Evolutionary conservation across 768 basidiomycete genomes (phyloP).

Genomic region (Pisolithus sp.): DNA sequence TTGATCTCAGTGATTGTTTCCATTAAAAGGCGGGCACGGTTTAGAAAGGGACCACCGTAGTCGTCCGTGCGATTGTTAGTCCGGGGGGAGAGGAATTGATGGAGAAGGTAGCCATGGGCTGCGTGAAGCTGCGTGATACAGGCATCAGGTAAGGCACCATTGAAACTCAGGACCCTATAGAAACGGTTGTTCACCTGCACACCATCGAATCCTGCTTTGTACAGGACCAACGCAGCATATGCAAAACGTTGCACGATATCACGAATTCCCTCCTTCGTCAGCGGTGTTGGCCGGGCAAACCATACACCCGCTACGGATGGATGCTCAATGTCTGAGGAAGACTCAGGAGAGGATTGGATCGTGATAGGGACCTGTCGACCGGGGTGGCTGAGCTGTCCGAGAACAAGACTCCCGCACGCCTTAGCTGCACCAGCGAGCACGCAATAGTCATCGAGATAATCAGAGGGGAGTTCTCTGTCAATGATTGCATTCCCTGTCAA

Average conservation of each 20-base stretch:
- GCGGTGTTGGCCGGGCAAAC: conserved; percentile 27
- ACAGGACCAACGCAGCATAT: conserved; percentile 47
- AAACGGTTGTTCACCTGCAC: conserved; percentile 34
- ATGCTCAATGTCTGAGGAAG: conserved; percentile 29
- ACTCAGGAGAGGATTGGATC: conserved; percentile 30
- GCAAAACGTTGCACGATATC: conserved; percentile 47
- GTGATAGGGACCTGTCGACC: conserved; percentile 30
- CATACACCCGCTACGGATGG: conserved; percentile 26
- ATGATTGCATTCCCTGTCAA: conserved; percentile 26
- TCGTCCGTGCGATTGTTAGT: conserved; percentile 46
- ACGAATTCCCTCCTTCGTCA: conserved; percentile 43
- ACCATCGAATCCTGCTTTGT: conserved; percentile 63
- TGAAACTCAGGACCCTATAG: not conserved
- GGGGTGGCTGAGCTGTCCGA: conserved; percentile 29
- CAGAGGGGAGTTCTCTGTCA: conserved; percentile 17
- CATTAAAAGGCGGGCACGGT: conserved; percentile 43
- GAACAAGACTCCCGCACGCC: conserved; percentile 22
- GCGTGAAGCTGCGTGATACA: conserved; percentile 31
- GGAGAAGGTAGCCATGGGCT: conserved; percentile 39
- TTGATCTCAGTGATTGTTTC: conserved; percentile 41
- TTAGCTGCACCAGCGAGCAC: conserved; percentile 27
- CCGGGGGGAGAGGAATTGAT: conserved; percentile 42
- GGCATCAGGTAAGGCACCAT: not conserved
- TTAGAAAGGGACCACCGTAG: conserved; percentile 51
- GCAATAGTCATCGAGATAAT: conserved; percentile 17